These are phyloP conservation scores for Silene uniflora DNA, from an alignment of 148 eudicot species.

Conservation along the genomic window DNA sequence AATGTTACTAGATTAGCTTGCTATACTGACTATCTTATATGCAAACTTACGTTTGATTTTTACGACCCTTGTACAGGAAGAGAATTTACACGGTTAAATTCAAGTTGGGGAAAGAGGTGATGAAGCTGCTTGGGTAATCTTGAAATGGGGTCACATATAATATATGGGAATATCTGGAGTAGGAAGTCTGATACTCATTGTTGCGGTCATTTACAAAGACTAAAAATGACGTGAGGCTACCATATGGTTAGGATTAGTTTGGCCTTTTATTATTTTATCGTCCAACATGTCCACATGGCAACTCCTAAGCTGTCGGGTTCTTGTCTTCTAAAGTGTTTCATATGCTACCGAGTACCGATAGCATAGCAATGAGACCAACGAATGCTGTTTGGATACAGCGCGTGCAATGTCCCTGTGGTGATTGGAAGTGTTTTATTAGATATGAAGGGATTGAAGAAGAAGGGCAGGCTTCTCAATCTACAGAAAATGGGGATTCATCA, in stretches of 20 bases:
- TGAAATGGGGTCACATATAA: background rate
- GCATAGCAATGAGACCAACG: constrained; percentile 4
- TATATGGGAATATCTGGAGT: background rate
- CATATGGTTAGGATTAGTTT: background rate
- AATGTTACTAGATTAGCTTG: background rate
- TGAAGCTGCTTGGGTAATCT: background rate
- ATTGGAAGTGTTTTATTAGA: constrained; percentile 64
- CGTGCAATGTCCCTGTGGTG: constrained; percentile 78
- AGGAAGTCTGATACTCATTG: too few species aligned
- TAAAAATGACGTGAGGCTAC: background rate
- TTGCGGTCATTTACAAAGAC: background rate
- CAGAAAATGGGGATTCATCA: constrained; percentile 26
- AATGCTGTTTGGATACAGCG: constrained; percentile 53
- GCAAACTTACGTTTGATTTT: background rate
- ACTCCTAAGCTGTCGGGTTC: background rate
- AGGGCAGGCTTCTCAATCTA: constrained; percentile 27
- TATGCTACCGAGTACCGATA: too few species aligned
- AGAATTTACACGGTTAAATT: background rate
- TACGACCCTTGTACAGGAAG: background rate
- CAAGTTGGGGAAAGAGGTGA: background rate
- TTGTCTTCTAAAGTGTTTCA: background rate
- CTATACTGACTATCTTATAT: background rate
- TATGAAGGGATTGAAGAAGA: constrained; percentile 49
- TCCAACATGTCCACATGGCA: background rate
- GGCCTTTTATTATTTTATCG: background rate